Evolutionary conservation across 1,284 basidiomycete genomes (phyloP).

Genomic region (Schizophyllum amplum): DNA sequence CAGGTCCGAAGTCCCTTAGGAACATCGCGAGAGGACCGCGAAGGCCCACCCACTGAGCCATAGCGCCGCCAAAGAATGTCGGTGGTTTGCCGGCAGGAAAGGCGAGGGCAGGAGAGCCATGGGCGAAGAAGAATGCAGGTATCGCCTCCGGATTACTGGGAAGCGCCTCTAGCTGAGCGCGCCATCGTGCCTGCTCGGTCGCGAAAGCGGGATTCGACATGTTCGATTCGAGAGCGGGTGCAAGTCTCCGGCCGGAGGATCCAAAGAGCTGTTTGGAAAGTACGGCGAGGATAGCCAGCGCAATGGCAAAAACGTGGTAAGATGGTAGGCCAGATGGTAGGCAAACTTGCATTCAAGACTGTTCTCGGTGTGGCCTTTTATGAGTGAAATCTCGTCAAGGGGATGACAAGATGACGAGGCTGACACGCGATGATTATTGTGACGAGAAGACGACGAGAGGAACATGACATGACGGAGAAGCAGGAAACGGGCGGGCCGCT

Average conservation of each 20-base stretch:
- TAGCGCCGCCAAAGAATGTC: slow-evolving; percentile 12
- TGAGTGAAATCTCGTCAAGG: not conserved
- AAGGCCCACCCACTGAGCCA: slow-evolving; percentile 35
- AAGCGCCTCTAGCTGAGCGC: slow-evolving; percentile 46
- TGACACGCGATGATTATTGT: not conserved
- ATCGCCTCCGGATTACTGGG: slow-evolving; percentile 55
- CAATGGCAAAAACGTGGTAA: not conserved
- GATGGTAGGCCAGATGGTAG: not conserved
- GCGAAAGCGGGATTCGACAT: slow-evolving; percentile 9
- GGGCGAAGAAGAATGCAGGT: slow-evolving; percentile 70
- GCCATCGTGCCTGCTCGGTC: slow-evolving; percentile 39
- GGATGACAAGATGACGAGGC: not conserved
- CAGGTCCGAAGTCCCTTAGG: slow-evolving; percentile 60
- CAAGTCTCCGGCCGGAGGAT: not conserved
- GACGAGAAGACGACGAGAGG: not conserved
- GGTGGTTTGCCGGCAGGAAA: slow-evolving; percentile 19
- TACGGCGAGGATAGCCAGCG: not conserved
- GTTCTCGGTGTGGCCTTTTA: not conserved
- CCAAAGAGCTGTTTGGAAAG: not conserved
- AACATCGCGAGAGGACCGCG: slow-evolving; percentile 52
- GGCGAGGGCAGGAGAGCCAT: slow-evolving; percentile 54
- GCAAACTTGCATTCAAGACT: not conserved
- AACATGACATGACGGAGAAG: too few relatives aligned
- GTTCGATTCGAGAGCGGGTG: not conserved
- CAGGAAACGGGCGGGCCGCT: too few relatives aligned